A percentile compares a stretch with the other conserved stretches of the same genome.
Conservation (phyloP, 108 stramenopile genomes). For the Cyclotella distinguenda region DNA sequence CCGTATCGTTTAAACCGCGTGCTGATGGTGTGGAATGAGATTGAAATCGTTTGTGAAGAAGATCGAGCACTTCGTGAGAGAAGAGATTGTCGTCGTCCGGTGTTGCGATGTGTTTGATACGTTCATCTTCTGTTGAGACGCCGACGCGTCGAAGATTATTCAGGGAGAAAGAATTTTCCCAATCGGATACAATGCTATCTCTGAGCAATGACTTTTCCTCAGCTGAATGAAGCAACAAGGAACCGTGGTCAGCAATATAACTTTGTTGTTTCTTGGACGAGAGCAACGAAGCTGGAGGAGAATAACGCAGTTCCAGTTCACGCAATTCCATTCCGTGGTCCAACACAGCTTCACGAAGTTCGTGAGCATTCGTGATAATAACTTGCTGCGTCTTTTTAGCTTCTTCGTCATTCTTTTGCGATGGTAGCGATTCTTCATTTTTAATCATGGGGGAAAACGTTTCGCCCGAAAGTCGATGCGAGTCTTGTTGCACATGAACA, state of each 20-base stretch:
- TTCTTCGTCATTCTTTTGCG: conserved; percentile 3
- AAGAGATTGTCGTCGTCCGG: conserved; percentile 5
- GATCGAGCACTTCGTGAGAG: conserved; percentile 65
- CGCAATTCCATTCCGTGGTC: conserved; percentile 47
- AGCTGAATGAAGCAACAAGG: no score
- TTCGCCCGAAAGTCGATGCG: no score
- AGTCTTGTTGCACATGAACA: no score
- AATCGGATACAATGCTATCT: no score
- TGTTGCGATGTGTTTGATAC: background rate
- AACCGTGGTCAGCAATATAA: no score
- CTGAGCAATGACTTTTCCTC: no score
- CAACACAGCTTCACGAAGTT: conserved; percentile 58
- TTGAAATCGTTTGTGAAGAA: conserved; percentile 54
- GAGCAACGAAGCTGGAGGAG: conserved; percentile 20
- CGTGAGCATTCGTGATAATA: conserved; percentile 49
- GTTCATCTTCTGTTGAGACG: background rate
- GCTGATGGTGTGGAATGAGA: conserved; percentile 55
- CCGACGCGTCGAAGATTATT: background rate
- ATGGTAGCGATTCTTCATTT: background rate
- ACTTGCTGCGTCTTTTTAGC: conserved; percentile 8
- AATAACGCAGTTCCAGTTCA: conserved; percentile 39
- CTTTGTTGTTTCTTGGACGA: conserved; percentile 17
- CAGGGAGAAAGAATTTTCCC: background rate
- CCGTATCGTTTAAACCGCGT: conserved; percentile 54
- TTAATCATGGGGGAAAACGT: conserved; percentile 12